Conservation (phyloP, 2,329 filamentous ascomycete species). For the Fusarium torreyae region DNA sequence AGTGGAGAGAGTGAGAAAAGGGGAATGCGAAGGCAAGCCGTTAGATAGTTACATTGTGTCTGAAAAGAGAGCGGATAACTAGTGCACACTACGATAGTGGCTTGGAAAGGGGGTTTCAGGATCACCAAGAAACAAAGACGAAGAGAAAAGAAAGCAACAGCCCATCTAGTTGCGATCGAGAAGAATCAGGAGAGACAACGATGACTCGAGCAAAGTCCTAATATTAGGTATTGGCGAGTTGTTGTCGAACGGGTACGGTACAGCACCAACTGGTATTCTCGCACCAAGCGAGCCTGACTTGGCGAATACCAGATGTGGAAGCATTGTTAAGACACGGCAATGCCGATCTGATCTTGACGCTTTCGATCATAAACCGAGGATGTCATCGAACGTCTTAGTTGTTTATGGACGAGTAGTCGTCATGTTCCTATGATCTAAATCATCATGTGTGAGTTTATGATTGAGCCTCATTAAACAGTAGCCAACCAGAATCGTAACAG, state of each 20-base stretch:
- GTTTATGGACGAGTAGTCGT: not conserved
- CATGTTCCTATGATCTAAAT: constrained; percentile 1
- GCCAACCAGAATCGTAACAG: constrained; percentile 8
- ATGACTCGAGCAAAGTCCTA: constrained; percentile 11
- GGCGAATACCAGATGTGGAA: constrained; percentile 13
- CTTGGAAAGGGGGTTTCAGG: constrained; percentile 16
- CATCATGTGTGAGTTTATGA: constrained; percentile 1
- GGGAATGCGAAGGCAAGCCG: constrained; percentile 2
- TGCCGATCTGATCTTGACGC: constrained; percentile 24
- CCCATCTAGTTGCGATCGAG: constrained; percentile 1
- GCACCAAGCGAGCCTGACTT: constrained; percentile 10
- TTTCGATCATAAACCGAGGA: constrained; percentile 4
- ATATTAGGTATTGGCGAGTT: constrained; percentile 13
- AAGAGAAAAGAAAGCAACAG: constrained; percentile 7
- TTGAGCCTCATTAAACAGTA: constrained; percentile 15
- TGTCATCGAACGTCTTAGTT: not conserved
- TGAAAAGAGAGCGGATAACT: not conserved
- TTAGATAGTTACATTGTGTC: constrained; percentile 2
- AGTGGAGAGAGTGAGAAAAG: constrained; percentile 31
- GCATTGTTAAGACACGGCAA: constrained; percentile 16
- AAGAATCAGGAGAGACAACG: constrained; percentile 23
- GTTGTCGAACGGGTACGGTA: not conserved
- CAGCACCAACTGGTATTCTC: constrained; percentile 8
- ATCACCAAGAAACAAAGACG: constrained; percentile 3
- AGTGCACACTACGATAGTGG: not conserved